phyloP scores from a whole-genome alignment of 2,329 filamentous ascomycete species.

The Ceratocystis colombiana region DNA sequence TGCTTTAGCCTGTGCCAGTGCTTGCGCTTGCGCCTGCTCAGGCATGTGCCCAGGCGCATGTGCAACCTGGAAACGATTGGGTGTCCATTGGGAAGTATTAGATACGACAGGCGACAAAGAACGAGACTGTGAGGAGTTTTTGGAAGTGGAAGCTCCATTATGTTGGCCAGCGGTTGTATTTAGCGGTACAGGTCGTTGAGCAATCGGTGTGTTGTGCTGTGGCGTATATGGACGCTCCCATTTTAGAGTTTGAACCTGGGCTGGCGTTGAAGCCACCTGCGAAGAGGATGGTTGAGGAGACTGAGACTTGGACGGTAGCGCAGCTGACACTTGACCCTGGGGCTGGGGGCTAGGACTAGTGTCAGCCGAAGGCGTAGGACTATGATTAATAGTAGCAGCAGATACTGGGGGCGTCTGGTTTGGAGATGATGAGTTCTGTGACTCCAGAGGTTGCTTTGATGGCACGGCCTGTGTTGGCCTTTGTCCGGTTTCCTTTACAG shows the following conservation, averaged over 20 bases:
- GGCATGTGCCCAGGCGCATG: constrained; percentile 7
- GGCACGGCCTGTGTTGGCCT: neutral
- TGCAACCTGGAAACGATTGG: constrained; percentile 5
- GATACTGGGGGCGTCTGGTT: neutral
- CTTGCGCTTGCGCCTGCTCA: constrained; percentile 20
- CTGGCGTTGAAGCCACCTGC: neutral
- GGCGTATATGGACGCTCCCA: constrained; percentile 19
- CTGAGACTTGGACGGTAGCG: constrained; percentile 26
- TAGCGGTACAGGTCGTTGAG: neutral
- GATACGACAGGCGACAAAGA: neutral
- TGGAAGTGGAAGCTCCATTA: neutral
- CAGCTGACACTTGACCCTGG: neutral
- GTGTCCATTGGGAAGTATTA: constrained; percentile 10
- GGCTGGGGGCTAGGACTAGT: neutral
- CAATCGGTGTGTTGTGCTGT: constrained; percentile 19
- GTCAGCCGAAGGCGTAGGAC: neutral
- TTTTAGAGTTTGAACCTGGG: constrained; percentile 15
- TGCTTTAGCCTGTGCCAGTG: constrained; percentile 17
- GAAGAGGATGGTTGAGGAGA: neutral
- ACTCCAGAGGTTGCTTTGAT: neutral
- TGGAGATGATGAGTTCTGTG: neutral
- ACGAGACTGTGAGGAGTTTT: neutral
- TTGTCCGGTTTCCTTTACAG: neutral
- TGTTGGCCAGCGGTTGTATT: neutral
- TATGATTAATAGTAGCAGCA: neutral